Evolutionary conservation across 768 basidiomycete genomes (phyloP).

Genomic region (Lentinula sp.): DNA sequence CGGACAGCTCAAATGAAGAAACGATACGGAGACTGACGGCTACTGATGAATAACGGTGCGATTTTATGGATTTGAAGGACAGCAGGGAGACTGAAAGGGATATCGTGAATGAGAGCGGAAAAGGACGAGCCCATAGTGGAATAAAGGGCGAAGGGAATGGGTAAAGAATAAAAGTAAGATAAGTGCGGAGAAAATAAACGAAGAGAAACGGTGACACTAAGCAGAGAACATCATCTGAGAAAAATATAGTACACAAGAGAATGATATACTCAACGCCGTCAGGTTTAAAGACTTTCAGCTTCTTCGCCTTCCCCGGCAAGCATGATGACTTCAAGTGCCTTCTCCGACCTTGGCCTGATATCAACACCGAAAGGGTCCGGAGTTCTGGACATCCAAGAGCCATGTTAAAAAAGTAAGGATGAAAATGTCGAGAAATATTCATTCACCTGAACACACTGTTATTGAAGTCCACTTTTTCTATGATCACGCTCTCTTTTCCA

Average conservation of each 20-base stretch:
- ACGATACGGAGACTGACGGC: neutral
- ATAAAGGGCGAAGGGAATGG: neutral
- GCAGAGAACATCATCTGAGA: neutral
- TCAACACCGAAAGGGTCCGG: slow-evolving; percentile 43
- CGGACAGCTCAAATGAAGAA: neutral
- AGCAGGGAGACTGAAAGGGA: no score
- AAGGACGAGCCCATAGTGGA: no score
- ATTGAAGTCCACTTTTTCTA: slow-evolving; percentile 37
- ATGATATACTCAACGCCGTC: neutral
- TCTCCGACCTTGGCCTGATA: slow-evolving; percentile 36
- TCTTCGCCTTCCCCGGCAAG: neutral
- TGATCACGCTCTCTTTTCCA: neutral
- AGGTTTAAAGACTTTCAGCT: neutral
- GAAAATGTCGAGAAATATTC: slow-evolving; percentile 23
- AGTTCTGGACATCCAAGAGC: slow-evolving; percentile 22
- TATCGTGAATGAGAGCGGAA: no score
- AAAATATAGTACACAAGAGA: neutral
- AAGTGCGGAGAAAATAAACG: neutral
- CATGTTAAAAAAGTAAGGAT: neutral
- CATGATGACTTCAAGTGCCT: slow-evolving; percentile 4
- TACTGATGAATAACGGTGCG: no score
- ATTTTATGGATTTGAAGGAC: no score
- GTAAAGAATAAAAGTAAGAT: neutral
- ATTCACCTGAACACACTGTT: slow-evolving; percentile 53
- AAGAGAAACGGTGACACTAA: neutral